Conservation (phyloP, 1,284 basidiomycete genomes). For the Athelia psychrophila region DNA sequence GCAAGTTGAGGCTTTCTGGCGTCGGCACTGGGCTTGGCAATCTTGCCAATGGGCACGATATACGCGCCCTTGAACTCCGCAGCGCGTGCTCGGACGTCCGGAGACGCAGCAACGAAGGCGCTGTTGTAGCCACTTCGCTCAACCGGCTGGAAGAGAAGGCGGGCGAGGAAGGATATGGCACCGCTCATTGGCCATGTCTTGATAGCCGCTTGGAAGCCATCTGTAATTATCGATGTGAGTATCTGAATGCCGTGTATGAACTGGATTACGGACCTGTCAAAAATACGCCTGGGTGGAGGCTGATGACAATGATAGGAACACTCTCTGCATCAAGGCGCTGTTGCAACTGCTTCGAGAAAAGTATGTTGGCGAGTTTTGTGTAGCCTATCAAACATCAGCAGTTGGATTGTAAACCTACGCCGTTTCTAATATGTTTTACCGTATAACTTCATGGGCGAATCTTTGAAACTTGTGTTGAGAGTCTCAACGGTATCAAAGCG, state of each 20-base stretch:
- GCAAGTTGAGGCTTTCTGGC: neutral
- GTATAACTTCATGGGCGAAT: no score
- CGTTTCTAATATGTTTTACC: no score
- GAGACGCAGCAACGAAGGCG: neutral
- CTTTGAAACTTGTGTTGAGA: neutral
- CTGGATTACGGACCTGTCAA: neutral
- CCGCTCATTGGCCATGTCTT: no score
- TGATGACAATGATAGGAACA: slow-evolving; percentile 23
- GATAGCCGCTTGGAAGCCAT: no score
- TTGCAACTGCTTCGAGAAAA: slow-evolving; percentile 38
- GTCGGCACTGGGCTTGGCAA: neutral
- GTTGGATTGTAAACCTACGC: no score
- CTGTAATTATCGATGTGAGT: no score
- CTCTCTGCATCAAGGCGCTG: slow-evolving; percentile 25
- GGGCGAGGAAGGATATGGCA: no score
- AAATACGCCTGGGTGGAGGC: slow-evolving; percentile 28
- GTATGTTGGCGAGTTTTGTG: slow-evolving; percentile 39
- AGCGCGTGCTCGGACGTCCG: neutral
- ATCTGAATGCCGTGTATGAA: no score
- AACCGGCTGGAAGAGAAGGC: no score
- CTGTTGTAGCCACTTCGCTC: no score
- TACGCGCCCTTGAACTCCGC: neutral
- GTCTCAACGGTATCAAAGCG: neutral
- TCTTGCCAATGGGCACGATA: neutral
- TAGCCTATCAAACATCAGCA: slow-evolving; percentile 27